These are phyloP conservation scores for Colletotrichum magnum DNA, from an alignment of 2,329 filamentous ascomycete species.

Conservation along the genomic window DNA sequence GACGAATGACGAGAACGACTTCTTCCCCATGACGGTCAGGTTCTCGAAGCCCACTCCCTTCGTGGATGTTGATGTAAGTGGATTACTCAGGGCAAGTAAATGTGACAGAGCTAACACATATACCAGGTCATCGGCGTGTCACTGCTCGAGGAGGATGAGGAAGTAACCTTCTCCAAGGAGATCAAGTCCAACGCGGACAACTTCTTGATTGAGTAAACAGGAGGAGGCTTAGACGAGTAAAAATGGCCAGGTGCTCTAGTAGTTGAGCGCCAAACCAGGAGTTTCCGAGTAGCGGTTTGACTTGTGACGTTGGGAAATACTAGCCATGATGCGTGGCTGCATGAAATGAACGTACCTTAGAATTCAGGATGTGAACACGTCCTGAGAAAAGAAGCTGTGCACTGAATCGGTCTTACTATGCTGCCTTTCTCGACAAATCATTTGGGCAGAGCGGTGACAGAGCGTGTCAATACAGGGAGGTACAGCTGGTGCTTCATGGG, in stretches of 20 bases:
- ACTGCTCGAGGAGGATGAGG: slow-evolving; percentile 81
- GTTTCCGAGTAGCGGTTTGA: slow-evolving; percentile 38
- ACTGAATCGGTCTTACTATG: neutral
- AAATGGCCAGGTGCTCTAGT: slow-evolving; percentile 18
- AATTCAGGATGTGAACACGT: slow-evolving; percentile 14
- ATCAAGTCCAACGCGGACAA: slow-evolving; percentile 82
- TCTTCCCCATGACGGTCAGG: slow-evolving; percentile 96
- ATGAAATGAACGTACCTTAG: slow-evolving; percentile 40
- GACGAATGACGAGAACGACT: slow-evolving; percentile 89
- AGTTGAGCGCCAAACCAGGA: slow-evolving; percentile 34
- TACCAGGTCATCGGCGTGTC: slow-evolving; percentile 75
- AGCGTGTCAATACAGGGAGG: neutral
- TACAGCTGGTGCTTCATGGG: neutral
- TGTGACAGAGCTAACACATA: slow-evolving; percentile 9
- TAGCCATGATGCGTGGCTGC: slow-evolving; percentile 31
- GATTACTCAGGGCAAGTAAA: neutral
- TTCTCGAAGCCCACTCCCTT: slow-evolving; percentile 91
- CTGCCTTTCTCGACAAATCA: too few species aligned
- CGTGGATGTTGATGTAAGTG: slow-evolving; percentile 92
- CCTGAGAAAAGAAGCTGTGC: slow-evolving; percentile 28
- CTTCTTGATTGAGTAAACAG: slow-evolving; percentile 79
- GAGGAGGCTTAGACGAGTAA: slow-evolving; percentile 22
- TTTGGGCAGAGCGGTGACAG: too few species aligned
- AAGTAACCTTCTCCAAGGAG: slow-evolving; percentile 87
- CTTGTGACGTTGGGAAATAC: slow-evolving; percentile 30